Conservation (phyloP, 1,139 yeast species). For the Hansenula lynferdii region DNA sequence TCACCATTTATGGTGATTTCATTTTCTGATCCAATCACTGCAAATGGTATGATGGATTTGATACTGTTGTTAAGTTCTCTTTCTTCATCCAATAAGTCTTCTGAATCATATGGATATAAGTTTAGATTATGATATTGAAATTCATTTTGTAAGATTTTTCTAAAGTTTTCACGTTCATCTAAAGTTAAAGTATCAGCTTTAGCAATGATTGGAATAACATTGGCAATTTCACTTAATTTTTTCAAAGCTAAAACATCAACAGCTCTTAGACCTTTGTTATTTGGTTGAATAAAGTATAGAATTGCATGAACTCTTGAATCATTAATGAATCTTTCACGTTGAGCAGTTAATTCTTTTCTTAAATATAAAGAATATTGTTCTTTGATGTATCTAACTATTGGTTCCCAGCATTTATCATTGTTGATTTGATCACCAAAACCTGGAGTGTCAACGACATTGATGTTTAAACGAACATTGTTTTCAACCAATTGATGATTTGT, state of each 20-base stretch:
- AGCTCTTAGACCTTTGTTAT: slow-evolving; percentile 72
- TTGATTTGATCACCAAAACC: slow-evolving; percentile 97
- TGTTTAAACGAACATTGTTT: slow-evolving; percentile 79
- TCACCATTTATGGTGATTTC: slow-evolving; percentile 73
- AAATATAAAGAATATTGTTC: slow-evolving; percentile 94
- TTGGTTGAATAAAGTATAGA: slow-evolving; percentile 87
- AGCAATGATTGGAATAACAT: slow-evolving; percentile 94
- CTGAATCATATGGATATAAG: slow-evolving; percentile 83
- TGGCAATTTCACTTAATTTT: slow-evolving; percentile 84
- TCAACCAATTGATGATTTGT: slow-evolving; percentile 68
- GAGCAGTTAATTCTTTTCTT: slow-evolving; percentile 94
- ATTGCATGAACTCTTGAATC: slow-evolving; percentile 97
- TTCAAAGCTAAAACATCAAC: slow-evolving; percentile 81
- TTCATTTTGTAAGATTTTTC: slow-evolving; percentile 72
- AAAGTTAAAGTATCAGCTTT: slow-evolving; percentile 86
- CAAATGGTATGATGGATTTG: slow-evolving; percentile 84
- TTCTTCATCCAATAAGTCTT: slow-evolving; percentile 73
- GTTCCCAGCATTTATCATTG: slow-evolving; percentile 97
- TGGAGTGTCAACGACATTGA: slow-evolving; percentile 92
- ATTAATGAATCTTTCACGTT: slow-evolving; percentile 75
- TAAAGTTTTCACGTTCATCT: slow-evolving; percentile 76
- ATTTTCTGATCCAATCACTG: slow-evolving; percentile 89
- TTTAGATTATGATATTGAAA: slow-evolving; percentile 69
- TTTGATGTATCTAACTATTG: slow-evolving; percentile 88
- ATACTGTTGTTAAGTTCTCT: slow-evolving; percentile 73